Evolutionary conservation across 2,329 filamentous ascomycete genomes (phyloP).

Genomic region (Cladosporium sphaerospermum): DNA sequence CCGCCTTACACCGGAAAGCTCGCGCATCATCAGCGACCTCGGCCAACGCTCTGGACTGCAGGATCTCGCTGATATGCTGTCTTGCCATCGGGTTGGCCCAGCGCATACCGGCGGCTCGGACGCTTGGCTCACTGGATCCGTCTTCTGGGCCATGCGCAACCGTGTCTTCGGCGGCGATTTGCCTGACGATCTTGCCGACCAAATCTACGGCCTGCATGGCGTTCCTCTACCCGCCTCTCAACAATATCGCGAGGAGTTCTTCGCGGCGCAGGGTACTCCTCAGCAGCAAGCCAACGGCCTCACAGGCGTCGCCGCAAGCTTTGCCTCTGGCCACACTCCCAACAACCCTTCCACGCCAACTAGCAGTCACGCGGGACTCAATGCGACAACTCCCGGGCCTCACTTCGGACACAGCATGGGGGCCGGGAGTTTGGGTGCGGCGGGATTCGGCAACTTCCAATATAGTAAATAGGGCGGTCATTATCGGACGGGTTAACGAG

Average conservation of each 20-base stretch:
- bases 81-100: constrained; percentile 78
- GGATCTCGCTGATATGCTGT: constrained; percentile 87
- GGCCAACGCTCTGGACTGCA: constrained; percentile 89
- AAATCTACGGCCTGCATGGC: constrained; percentile 85
- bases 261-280: constrained; percentile 38
- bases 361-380: constrained; percentile 43
- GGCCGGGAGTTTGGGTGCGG: constrained; percentile 59
- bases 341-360: constrained; percentile 62
- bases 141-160: constrained; percentile 89
- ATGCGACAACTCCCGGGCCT: constrained; percentile 28
- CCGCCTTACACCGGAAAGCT: constrained; percentile 54
- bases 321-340: constrained; percentile 34
- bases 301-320: constrained; percentile 20
- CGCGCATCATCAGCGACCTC: constrained; percentile 74
- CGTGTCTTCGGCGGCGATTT: constrained; percentile 81
- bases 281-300: constrained; percentile 21
- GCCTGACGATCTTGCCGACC: constrained; percentile 72
- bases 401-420: constrained; percentile 14
- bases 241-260: constrained; percentile 39
- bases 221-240: constrained; percentile 49
- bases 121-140: constrained; percentile 83
- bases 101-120: constrained; percentile 93
- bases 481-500: constrained; percentile 6
- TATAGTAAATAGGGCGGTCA: constrained; percentile 16
- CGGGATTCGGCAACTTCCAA: constrained; percentile 67